Evolutionary conservation across 2,329 filamentous ascomycete species (phyloP), one percentile per base, ranked within the genome.

Genomic region (Alternaria dauci): DNA sequence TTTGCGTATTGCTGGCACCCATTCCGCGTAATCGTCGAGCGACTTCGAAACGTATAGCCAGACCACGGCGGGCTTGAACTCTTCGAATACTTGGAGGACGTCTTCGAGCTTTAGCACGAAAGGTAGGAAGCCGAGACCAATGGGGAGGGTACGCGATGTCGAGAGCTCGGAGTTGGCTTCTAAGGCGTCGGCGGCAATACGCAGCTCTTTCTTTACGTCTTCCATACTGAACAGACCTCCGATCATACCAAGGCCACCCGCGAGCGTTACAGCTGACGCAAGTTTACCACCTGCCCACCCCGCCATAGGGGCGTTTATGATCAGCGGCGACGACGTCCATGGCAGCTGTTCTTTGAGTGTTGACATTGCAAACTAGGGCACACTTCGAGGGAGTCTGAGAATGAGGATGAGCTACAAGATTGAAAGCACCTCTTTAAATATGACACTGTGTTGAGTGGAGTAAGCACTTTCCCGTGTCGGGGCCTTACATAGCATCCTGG

Each of bases 291-390:
- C 84, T 68, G 83, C 81, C 55, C 90, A 86, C 43, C 87, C 82
- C 50, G 88, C 85, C 90, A 93, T 92, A 0, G 91, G 91, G 1
- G 88, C 90, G 36, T 83, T 82, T 52, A 84, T 79, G 46, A 93
- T 84, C 36, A 91, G 77, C 4, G 88, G 88, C 1, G 76, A 58
- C 12, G 77, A 69, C 1, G 80, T 83, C 87, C 88, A 91, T 59
- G 87, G 86, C 65, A 74, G 62, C 5, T 65, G 61, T 1, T 59
- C 18, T 28, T 58, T 62, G 30, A 70, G 65, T 6, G 57, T 23
- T 0, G 70, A 18, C 69, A 71, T 71, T 14, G 7, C 58, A 48
- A 20, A 8, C 18, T 1, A 34, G 20, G 4, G 26, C 6, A 41
- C 18, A 39, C 39, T 11, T 20, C 14, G 18, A 32, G 23, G 12